Percentiles rank a stretch among this genome's conserved stretches.
These are phyloP conservation scores for Wickerhamomyces queroliae DNA, from an alignment of 805 yeast species.

Conservation along the genomic window DNA sequence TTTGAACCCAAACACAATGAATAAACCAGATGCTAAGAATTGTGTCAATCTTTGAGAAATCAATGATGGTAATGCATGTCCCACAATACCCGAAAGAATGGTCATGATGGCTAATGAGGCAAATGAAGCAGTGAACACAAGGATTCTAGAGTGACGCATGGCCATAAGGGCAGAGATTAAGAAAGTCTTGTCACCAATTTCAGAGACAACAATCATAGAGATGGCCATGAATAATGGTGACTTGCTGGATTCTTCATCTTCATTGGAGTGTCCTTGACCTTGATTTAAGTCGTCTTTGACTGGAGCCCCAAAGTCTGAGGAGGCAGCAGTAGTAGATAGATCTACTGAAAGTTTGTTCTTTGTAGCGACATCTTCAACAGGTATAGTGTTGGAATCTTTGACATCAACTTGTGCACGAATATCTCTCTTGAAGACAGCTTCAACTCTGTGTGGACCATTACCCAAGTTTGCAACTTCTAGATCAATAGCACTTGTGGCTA, in stretches of 20 bases:
- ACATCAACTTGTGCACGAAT: conserved; percentile 17
- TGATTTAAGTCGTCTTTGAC: too few relatives aligned
- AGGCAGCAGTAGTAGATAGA: not conserved
- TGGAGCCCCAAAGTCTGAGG: not conserved
- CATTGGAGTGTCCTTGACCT: not conserved
- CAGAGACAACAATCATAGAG: conserved; percentile 92
- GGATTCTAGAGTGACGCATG: conserved; percentile 78
- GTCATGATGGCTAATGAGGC: conserved; percentile 88
- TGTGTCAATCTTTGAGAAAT: conserved; percentile 78
- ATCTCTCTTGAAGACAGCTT: conserved; percentile 12
- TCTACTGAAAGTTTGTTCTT: not conserved
- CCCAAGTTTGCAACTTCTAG: not conserved
- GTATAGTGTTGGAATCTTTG: conserved; percentile 17
- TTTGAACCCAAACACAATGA: conserved; percentile 76
- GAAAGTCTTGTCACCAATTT: conserved; percentile 96
- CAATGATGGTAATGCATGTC: conserved; percentile 83
- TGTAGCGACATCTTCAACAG: conserved; percentile 12
- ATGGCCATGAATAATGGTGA: conserved; percentile 68
- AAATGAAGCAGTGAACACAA: conserved; percentile 88
- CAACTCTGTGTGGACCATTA: conserved; percentile 4
- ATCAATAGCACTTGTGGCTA: not conserved
- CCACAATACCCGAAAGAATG: conserved; percentile 80
- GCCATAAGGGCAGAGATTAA: conserved; percentile 97
- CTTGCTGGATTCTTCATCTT: not conserved
- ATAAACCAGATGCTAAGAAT: conserved; percentile 73